Evolutionary conservation across 345 rosid species (phyloP).

Genomic region (Kandelia obovata): DNA sequence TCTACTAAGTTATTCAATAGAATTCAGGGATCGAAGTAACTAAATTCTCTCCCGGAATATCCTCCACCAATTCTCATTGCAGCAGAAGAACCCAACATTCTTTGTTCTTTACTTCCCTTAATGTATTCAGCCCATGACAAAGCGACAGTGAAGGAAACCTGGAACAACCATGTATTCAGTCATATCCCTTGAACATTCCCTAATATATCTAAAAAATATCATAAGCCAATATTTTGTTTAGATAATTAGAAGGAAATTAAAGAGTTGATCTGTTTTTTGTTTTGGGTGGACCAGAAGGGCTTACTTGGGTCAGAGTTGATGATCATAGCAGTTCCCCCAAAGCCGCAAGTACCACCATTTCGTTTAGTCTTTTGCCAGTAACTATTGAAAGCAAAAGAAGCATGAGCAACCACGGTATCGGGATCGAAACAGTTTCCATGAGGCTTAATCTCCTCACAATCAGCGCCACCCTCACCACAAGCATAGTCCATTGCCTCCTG

Average conservation of each 20-base stretch:
- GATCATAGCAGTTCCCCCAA: conserved; percentile 77
- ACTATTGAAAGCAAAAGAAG: conserved; percentile 70
- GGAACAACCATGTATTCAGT: conserved; percentile 8
- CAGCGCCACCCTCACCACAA: conserved; percentile 67
- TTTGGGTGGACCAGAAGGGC: not conserved
- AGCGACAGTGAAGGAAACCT: conserved; percentile 70
- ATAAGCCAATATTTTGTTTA: not conserved
- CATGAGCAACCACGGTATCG: conserved; percentile 56
- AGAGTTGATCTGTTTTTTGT: no score
- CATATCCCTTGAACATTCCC: not conserved
- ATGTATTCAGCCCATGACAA: conserved; percentile 41
- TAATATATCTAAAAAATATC: no score
- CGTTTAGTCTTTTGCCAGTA: conserved; percentile 73
- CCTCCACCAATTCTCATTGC: conserved; percentile 13
- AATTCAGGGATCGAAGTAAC: not conserved
- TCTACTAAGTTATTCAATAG: conserved; percentile 1
- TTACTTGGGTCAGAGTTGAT: conserved; percentile 69
- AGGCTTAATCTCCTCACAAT: conserved; percentile 55
- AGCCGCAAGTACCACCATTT: conserved; percentile 55
- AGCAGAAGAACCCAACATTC: conserved; percentile 13
- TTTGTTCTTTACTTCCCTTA: conserved; percentile 1
- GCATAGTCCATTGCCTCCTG: conserved; percentile 71
- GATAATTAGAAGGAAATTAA: conserved; percentile 1
- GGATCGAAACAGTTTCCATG: conserved; percentile 60
- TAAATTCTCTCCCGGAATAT: conserved; percentile 5